These are phyloP conservation scores for Asterella californica DNA, from an alignment of 225 moss, liverwort and hornwort species.

Conservation along the genomic window DNA sequence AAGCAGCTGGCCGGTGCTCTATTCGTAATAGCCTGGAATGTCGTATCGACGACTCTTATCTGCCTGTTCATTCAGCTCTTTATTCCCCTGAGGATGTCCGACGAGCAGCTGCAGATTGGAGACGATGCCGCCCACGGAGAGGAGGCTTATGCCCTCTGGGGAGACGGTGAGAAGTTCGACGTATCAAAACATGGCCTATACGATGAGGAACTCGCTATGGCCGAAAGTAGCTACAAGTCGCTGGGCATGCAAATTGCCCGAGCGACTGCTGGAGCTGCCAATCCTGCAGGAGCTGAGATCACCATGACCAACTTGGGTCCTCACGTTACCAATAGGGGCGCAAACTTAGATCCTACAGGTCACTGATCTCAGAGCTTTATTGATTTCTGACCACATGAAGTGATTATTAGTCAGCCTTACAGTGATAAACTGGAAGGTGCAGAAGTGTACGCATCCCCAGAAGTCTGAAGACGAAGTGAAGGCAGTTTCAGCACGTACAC, in stretches of 20 bases:
- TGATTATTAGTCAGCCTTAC: not conserved
- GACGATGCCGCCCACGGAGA: not conserved
- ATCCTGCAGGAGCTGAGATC: not conserved
- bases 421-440: not conserved
- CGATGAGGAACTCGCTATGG: not conserved
- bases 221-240: not conserved
- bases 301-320: not conserved
- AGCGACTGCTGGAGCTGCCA: too few species aligned
- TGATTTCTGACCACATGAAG: not conserved
- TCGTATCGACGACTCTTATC: not conserved
- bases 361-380: not conserved
- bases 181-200: not conserved
- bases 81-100: slow-evolving; percentile 3
- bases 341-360: not conserved
- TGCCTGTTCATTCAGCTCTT: not conserved
- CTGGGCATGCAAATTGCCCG: not conserved
- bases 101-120: not conserved
- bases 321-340: not conserved
- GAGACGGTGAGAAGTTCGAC: not conserved
- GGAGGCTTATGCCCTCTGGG: not conserved
- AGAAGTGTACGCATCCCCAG: not conserved
- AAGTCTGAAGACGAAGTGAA: not conserved
- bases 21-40: not conserved
- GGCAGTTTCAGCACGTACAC: too few species aligned
- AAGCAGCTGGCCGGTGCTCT: not conserved